phyloP scores from a whole-genome alignment of 257 asterid genomes.

The Petunia axillaris region DNA sequence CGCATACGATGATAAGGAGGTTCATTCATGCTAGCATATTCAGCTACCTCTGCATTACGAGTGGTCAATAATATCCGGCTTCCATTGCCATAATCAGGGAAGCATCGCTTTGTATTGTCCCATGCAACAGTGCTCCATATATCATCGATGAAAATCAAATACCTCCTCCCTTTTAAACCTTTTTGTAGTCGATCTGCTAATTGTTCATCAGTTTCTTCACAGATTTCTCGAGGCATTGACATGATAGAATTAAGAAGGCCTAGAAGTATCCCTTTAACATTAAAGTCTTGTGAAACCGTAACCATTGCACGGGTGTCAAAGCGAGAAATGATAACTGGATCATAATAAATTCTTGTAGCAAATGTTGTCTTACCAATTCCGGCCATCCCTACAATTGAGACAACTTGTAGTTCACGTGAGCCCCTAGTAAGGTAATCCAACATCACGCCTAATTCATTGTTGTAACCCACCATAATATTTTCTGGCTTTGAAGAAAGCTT shows the following conservation, averaged over 20 bases:
- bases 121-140: slow-evolving; percentile 19
- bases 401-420: not conserved
- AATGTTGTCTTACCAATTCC: slow-evolving; percentile 31
- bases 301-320: slow-evolving; percentile 28
- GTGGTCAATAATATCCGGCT: slow-evolving; percentile 31
- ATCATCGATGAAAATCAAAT: slow-evolving; percentile 31
- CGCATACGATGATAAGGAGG: not conserved
- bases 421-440: too few species aligned
- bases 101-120: not conserved
- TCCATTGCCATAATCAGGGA: slow-evolving; percentile 27
- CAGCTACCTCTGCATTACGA: slow-evolving; percentile 20
- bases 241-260: slow-evolving; percentile 19
- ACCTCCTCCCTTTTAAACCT: slow-evolving; percentile 1
- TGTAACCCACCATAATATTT: too few species aligned
- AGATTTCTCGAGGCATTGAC: not conserved
- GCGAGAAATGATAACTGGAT: not conserved
- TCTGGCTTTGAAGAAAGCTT: too few species aligned
- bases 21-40: not conserved
- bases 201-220: slow-evolving; percentile 12
- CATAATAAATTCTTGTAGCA: slow-evolving; percentile 4
- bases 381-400: slow-evolving; percentile 27
- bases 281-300: not conserved
- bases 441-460: too few species aligned
- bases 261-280: slow-evolving; percentile 13
- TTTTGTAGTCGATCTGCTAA: not conserved